These are phyloP conservation scores for Eremothecium sinecaudum DNA, from an alignment of 1,139 yeast species.

Conservation along the genomic window DNA sequence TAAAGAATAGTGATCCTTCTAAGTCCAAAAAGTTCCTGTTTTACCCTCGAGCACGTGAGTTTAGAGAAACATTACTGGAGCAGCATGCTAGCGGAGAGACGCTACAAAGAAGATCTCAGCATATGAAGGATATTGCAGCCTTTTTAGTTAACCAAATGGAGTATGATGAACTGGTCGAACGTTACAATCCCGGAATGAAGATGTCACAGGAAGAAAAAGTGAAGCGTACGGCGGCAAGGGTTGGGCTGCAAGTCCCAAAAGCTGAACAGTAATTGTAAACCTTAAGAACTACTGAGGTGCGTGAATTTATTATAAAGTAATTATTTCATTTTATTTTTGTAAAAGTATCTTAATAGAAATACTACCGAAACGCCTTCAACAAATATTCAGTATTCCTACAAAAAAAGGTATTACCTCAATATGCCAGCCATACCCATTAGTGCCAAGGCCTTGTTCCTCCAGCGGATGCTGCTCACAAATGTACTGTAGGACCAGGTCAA, in stretches of 20 bases:
- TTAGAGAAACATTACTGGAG: slow-evolving; percentile 12
- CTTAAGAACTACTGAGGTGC: too few relatives aligned
- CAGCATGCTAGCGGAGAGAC: slow-evolving; percentile 7
- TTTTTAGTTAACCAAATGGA: slow-evolving; percentile 66
- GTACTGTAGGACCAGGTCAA: slow-evolving; percentile 91
- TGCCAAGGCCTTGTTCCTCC: slow-evolving; percentile 40
- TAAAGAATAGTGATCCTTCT: slow-evolving; percentile 16
- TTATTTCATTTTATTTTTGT: too few relatives aligned
- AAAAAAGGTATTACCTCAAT: too few relatives aligned
- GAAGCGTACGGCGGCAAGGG: slow-evolving; percentile 69
- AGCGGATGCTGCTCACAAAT: slow-evolving; percentile 59
- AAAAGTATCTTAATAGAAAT: too few relatives aligned
- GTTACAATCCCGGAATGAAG: slow-evolving; percentile 78
- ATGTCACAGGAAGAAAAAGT: slow-evolving; percentile 74
- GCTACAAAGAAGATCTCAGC: slow-evolving; percentile 17
- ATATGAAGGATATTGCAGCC: slow-evolving; percentile 33
- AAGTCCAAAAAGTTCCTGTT: slow-evolving; percentile 16
- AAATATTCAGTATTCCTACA: too few relatives aligned
- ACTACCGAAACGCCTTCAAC: too few relatives aligned
- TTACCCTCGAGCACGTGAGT: slow-evolving; percentile 11
- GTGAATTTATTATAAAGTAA: too few relatives aligned
- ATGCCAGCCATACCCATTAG: too few relatives aligned
- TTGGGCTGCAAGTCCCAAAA: slow-evolving; percentile 63
- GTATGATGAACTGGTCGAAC: slow-evolving; percentile 67
- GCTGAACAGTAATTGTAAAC: too few relatives aligned